Base-by-base conservation (phyloP, 2,329 filamentous ascomycete species). In the Colletotrichum nymphaeae region DNA sequence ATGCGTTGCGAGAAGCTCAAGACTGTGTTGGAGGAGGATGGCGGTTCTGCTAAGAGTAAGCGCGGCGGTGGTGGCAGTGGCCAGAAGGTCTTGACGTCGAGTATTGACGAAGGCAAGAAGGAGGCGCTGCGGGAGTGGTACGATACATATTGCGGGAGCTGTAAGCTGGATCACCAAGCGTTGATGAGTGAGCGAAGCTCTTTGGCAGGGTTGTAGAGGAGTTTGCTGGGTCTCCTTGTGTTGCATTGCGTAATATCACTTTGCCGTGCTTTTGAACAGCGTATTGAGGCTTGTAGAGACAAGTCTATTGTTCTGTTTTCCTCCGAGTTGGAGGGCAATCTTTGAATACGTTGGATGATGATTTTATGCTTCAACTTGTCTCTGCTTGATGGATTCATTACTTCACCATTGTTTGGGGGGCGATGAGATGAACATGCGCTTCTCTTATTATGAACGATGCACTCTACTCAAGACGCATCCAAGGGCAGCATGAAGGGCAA, bases 1-100 rank as follows among this genome's bases (percentile, higher is more conserved):
- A 83, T 87, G 42, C 90, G 94, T 62, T 99, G 97, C 81, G 90
- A 90, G 69, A 89, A 93, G 79, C 85, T 90, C 6, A 84, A 86
- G 30, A 79, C 79, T 37, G 82, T 88, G 78, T 80, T 93, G 24
- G 64, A 75, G 4, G 79, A 80, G 55, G 75, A 79, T 4, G 69
- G 74, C 35, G 58, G 59, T 56, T 26, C 57, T 62, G 46, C 52
- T 53, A 53, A 60, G 59, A 53, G 28, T 22, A 60, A 74, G 64
- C 56, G 57, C 32, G 69, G 52, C 30, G 49, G 67, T 16, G 63
- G 67, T 9, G 42, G 42, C 37, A 42, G 37, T 42, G 64, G 67
- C 37, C 75, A 76, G 57, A 75, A 75, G 53, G 72, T 76, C 63
- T 73, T 79, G 30, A 74, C 66, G 46, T 42, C 75, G 52, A 77